Evolutionary conservation across 306 rosid species (phyloP), one percentile per base, ranked within the genome.

Genomic region (Castanea crenata): DNA sequence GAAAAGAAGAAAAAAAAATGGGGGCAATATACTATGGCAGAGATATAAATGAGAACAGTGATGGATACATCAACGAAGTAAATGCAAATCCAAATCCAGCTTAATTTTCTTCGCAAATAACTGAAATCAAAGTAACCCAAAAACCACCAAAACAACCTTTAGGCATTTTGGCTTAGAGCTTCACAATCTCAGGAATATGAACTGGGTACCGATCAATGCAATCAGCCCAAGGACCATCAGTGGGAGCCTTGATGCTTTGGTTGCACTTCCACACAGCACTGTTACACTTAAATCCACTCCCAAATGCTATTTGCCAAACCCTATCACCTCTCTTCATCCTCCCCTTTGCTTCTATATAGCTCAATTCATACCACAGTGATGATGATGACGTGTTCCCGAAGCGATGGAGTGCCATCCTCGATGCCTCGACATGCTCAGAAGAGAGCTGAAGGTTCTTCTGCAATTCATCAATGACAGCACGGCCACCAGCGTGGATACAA

Each of bases 331-430:
- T 94, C 84, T 75, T 90, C 98, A 94, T 92, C 90, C 95, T 88
- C 5, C 97, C 98, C 55, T 94, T 94, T 0, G 98, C 90, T 27
- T 94, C 98, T 5, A 94, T 90, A 57, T 94, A 94, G 21, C 76
- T 87, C 31, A 94, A 32, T 73, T 95, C 99, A 51, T 95, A 95
- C 99, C 99, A 95, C 0, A 95, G 88, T 0, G 99, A 95, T 0
- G 98, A 93, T n/a, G 99, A 95, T 10, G 98, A 92, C 4, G 99
- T 95, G 76, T 95, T 95, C 7, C 99, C 99, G 27, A 92, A 95
- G 21, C 98, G 67, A 65, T 95, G 99, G 0, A 95, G 87, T 0
- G 98, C 87, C 99, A 95, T 95, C 82, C 99, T 89, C 0, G 99
- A 95, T 0, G 99, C 99, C 79, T 95, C 99, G 27, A 94, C 97